Percentiles rank a stretch among this genome's conserved stretches.
phyloP scores from a whole-genome alignment of 179 eudicot genomes.

The Gypsophila paniculata region DNA sequence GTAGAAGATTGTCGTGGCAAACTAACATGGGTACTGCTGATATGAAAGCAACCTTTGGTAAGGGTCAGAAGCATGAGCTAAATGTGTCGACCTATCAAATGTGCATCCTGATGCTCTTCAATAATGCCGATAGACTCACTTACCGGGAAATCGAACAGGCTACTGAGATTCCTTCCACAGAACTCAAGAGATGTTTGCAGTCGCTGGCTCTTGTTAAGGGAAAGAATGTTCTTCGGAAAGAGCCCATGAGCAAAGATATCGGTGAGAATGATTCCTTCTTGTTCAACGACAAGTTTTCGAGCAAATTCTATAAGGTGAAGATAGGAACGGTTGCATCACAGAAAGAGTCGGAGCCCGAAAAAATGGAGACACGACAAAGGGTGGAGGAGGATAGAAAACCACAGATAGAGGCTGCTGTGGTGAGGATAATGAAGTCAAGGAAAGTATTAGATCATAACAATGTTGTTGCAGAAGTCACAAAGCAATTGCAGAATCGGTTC shows the following conservation, averaged over 20 bases:
- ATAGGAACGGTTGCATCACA: conserved; percentile 79
- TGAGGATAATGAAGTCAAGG: conserved; percentile 73
- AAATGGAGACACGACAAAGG: conserved; percentile 62
- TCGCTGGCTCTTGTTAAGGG: conserved; percentile 78
- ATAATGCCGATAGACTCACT: conserved; percentile 54
- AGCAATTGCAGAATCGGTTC: conserved; percentile 71
- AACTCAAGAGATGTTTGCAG: conserved; percentile 72
- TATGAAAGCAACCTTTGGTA: conserved; percentile 74
- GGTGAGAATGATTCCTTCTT: conserved; percentile 54
- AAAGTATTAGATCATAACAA: conserved; percentile 69
- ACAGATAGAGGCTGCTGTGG: conserved; percentile 78
- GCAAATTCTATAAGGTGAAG: conserved; percentile 73
- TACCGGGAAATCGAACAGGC: conserved; percentile 78
- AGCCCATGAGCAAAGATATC: conserved; percentile 79
- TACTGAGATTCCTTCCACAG: conserved; percentile 65
- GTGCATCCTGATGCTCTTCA: conserved; percentile 82
- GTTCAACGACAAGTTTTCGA: conserved; percentile 64
- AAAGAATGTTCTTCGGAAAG: conserved; percentile 72
- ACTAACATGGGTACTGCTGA: conserved; percentile 91
- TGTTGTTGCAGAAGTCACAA: conserved; percentile 67
- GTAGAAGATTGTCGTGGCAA: conserved; percentile 88
- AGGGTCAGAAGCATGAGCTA: conserved; percentile 77
- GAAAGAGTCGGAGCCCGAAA: conserved; percentile 76
- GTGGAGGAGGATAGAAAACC: conserved; percentile 79
- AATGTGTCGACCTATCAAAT: conserved; percentile 84